phyloP scores from a whole-genome alignment of 805 yeast genomes.

The Candida cerambycidarum region DNA sequence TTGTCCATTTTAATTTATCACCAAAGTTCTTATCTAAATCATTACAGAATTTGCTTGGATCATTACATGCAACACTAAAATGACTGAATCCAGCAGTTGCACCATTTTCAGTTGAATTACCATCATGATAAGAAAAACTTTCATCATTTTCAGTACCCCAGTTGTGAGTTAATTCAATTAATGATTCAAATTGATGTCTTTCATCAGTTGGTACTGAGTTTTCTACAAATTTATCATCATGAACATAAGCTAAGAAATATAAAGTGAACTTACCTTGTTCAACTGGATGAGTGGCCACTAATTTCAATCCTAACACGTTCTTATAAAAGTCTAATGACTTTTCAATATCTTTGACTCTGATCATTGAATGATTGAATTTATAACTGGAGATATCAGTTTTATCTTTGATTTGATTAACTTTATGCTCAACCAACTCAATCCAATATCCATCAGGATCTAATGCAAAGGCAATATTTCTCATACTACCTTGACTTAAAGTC shows the following conservation, averaged over 20 bases:
- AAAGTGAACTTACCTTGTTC: slow-evolving; percentile 77
- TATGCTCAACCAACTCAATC: slow-evolving; percentile 81
- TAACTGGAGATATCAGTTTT: slow-evolving; percentile 41
- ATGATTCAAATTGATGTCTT: slow-evolving; percentile 50
- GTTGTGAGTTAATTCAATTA: slow-evolving; percentile 90
- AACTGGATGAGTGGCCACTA: slow-evolving; percentile 56
- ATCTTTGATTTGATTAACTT: slow-evolving; percentile 39
- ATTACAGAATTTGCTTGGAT: slow-evolving; percentile 57
- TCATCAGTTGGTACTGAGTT: slow-evolving; percentile 23
- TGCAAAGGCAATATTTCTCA: slow-evolving; percentile 88
- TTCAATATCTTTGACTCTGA: slow-evolving; percentile 83
- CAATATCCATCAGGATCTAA: slow-evolving; percentile 97
- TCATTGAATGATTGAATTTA: slow-evolving; percentile 86
- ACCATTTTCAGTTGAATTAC: slow-evolving; percentile 56
- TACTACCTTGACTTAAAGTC: slow-evolving; percentile 85
- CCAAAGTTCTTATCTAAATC: slow-evolving; percentile 48
- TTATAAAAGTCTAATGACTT: slow-evolving; percentile 76
- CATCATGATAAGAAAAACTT: slow-evolving; percentile 75
- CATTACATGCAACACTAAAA: slow-evolving; percentile 67
- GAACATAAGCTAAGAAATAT: slow-evolving; percentile 79
- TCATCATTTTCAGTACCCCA: slow-evolving; percentile 90
- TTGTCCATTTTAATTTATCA: slow-evolving; percentile 51
- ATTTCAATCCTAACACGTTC: slow-evolving; percentile 76
- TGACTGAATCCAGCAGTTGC: slow-evolving; percentile 85
- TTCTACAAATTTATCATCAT: slow-evolving; percentile 43